Base-by-base conservation (phyloP, 352 stramenopile species). In the Pseudoperonospora humuli region DNA sequence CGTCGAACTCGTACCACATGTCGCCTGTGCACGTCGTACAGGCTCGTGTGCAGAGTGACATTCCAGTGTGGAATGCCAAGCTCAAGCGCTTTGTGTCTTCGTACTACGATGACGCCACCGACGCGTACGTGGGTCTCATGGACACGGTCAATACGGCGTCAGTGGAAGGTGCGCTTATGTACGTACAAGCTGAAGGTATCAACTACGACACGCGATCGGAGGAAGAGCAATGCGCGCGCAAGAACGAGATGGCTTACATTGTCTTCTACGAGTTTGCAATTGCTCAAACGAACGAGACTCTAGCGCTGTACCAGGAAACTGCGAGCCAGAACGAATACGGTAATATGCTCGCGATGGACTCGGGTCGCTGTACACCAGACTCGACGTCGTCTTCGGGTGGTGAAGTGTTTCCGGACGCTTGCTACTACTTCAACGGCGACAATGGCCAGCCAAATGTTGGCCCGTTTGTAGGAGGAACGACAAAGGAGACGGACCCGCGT, bases 101-200 rank as follows among this genome's bases (percentile, higher is more conserved):
- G 14, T 71, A 71, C 51, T 84, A 81, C 37, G 58, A 70, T 29
- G 51, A 76, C 14, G 61, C 76, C 39, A 61, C 52, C n/a, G 59
- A 64, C 3, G 69, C 61, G n/a, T 91, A 75, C 50, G 45, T 65
- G 10, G 75, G 61, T 6, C 69, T 69, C 6, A 70, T 92, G 49
- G 81, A 95, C 54, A 82, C 67, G n/a, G 78, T 87, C 18, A 94
- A 92, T 54, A 78, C 73, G 17, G 82, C 79, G 5, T 80, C 61
- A 0, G 73, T 94, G 7, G 79, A 91, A 42, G 82, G 82, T 11
- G 68, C 78, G 25, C 74, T 94, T 27, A 92, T 91, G 77, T 94
- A 90, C 61, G 73, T 94, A 23, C 79, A 92, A 54, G 75, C 79
- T 4, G 82, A 93, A 47, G 63, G 75, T 28, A 90, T 93, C 61